A percentile compares a stretch with the other conserved stretches of the same genome.
Evolutionary conservation across 805 yeast species (phyloP).

Genomic region (Debaryomyces castellii): DNA sequence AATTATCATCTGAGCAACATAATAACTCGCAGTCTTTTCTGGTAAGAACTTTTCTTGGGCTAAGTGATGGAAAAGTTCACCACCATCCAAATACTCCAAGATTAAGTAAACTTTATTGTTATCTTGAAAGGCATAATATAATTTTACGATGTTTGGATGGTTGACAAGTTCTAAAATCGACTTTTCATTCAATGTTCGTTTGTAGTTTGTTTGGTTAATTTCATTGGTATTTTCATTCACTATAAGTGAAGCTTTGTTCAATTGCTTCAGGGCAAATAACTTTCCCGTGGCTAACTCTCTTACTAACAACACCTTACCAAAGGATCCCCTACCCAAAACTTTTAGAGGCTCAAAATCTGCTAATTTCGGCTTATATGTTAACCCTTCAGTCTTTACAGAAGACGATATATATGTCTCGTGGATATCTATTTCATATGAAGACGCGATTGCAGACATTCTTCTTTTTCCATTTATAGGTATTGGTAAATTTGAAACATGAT

Average conservation of each 20-base stretch:
- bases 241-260: constrained; percentile 36
- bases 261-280: constrained; percentile 44
- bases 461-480: constrained; percentile 17
- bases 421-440: constrained; percentile 36
- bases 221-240: constrained; percentile 32
- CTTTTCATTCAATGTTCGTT: constrained; percentile 41
- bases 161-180: constrained; percentile 40
- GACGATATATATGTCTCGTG: constrained; percentile 30
- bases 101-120: constrained; percentile 41
- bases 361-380: constrained; percentile 25
- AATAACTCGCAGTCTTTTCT: constrained; percentile 40
- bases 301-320: constrained; percentile 44
- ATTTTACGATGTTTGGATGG: constrained; percentile 45
- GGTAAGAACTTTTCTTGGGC: constrained; percentile 23
- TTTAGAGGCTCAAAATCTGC: constrained; percentile 42
- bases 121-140: constrained; percentile 46
- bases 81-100: constrained; percentile 46
- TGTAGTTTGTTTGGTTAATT: constrained; percentile 31
- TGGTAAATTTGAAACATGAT: constrained; percentile 16
- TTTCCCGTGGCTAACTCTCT: constrained; percentile 36
- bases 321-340: constrained; percentile 44
- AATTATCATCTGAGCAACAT: constrained; percentile 42
- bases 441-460: constrained; percentile 24
- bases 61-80: constrained; percentile 45
- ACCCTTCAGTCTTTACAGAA: constrained; percentile 11